Percentiles rank a stretch among this genome's conserved stretches.
These are phyloP conservation scores for Aspergillus felis DNA, from an alignment of 2,329 filamentous ascomycete genomes.

Conservation along the genomic window DNA sequence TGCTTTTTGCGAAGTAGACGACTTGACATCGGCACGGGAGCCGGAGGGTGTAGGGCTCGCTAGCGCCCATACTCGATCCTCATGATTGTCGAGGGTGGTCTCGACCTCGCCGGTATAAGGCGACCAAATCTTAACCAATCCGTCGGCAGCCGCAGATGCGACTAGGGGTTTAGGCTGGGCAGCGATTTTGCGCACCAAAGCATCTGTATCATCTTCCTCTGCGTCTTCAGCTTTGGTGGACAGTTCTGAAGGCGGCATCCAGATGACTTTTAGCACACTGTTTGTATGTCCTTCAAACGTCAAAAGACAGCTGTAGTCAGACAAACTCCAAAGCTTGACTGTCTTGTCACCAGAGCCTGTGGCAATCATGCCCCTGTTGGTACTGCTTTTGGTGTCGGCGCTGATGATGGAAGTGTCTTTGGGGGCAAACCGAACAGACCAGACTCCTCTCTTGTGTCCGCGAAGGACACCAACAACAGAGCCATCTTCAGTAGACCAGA, in stretches of 20 bases:
- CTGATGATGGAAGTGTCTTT: conserved; percentile 71
- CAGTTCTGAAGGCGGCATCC: conserved; percentile 60
- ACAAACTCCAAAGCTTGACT: conserved; percentile 88
- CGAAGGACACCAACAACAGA: conserved; percentile 87
- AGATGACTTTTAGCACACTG: conserved; percentile 88
- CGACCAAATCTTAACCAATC: conserved; percentile 95
- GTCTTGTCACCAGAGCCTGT: conserved; percentile 96
- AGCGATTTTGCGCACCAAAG: conserved; percentile 26
- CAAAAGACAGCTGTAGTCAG: conserved; percentile 85
- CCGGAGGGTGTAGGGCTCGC: conserved; percentile 56
- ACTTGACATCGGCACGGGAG: conserved; percentile 27
- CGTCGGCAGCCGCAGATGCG: conserved; percentile 86
- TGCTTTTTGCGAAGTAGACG: conserved; percentile 26
- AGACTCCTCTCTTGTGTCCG: conserved; percentile 91
- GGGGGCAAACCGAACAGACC: conserved; percentile 89
- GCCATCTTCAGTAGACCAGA: conserved; percentile 87
- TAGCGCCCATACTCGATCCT: conserved; percentile 90
- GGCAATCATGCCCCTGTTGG: conserved; percentile 73
- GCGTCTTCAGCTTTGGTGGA: conserved; percentile 33
- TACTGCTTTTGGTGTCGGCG: conserved; percentile 66
- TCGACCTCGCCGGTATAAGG: conserved; percentile 78
- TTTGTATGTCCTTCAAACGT: conserved; percentile 97
- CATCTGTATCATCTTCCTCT: conserved; percentile 27
- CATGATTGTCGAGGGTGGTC: conserved; percentile 92
- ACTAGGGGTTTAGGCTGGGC: conserved; percentile 45